Percentiles rank a stretch among this genome's conserved stretches.
Conservation (phyloP, 805 yeast species). For the Blastobotrys chiropterorum region DNA sequence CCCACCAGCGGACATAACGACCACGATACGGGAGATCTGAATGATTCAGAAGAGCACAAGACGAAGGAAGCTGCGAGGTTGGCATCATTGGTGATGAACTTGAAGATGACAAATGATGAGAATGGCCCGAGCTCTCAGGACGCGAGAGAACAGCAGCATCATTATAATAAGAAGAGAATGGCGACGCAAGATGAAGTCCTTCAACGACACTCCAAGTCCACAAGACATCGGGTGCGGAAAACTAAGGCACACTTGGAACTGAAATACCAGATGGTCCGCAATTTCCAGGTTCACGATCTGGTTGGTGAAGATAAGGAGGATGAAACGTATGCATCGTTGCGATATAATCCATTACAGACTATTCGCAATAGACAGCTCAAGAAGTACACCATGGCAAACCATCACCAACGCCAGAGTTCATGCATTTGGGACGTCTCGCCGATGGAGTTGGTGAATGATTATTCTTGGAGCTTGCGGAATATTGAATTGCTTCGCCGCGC, state of each 20-base stretch:
- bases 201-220: too few species aligned
- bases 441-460: too few species aligned
- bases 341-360: conserved; percentile 82
- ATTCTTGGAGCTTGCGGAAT: too few species aligned
- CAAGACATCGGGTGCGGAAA: conserved; percentile 21
- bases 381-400: conserved; percentile 7
- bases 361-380: conserved; percentile 63
- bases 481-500: too few species aligned
- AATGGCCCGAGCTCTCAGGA: neutral
- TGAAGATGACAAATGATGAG: conserved; percentile 6
- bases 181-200: too few species aligned
- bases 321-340: too few species aligned
- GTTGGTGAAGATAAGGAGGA: neutral
- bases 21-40: neutral
- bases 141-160: neutral
- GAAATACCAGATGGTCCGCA: conserved; percentile 21
- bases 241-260: conserved; percentile 29
- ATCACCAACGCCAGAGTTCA: neutral
- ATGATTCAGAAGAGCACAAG: neutral
- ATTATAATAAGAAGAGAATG: neutral
- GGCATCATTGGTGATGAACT: conserved; percentile 17
- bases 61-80: conserved; percentile 16
- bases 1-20: too few species aligned
- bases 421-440: too few species aligned
- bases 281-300: conserved; percentile 12